Evolutionary conservation across 1,284 basidiomycete genomes (phyloP), one percentile per base, ranked within the genome.

Genomic region (Phenoliferia sp.): DNA sequence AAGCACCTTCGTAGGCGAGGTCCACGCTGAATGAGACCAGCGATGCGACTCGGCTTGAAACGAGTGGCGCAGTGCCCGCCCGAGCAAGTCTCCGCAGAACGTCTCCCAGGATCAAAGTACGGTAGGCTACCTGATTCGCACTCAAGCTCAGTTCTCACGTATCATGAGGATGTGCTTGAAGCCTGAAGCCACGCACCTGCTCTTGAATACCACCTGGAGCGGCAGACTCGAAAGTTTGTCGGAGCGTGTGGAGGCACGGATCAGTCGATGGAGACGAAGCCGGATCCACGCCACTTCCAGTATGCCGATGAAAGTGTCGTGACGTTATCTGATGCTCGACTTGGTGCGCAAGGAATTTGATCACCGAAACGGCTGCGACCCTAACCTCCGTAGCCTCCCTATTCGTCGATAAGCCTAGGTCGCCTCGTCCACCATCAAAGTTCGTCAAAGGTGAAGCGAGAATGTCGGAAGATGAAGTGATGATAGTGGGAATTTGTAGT

Each of bases 321-420:
- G 66, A 33, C 3, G 44, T 61, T 29, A 67, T 58, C 48, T 26
- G 58, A 17, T 64, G 39, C 17, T 52, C 63, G 44, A 67, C 28
- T 10, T 63, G 66, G 9, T 61, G 59, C 19, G 58, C 34, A 26
- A 67, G 56, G 55, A 67, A 50, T 28, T 61, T 58, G 26, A 67
- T 35, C 5, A 67, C 33, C 10, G 54, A 59, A 15, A 5, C 32
- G 2, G 66, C 66, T 3, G 66, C 58, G 0, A 32, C 26, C 16
- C 52, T 36, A 50, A 61, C 7, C 29, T 57, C 36, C 17, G 50
- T 28, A 19, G 35, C 32, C 28, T 59, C 0, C 16, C 36, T 0
- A 7, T 26, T 19, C 16, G 12, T 19, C 12, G 29, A n/a, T n/a
- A n/a, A n/a, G n/a, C 16, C 9, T 9, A 33, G 28, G 3, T 0